Percentiles rank a stretch among this genome's conserved stretches.
phyloP scores from a whole-genome alignment of 148 eudicot genomes.

The Cornus controversa region DNA sequence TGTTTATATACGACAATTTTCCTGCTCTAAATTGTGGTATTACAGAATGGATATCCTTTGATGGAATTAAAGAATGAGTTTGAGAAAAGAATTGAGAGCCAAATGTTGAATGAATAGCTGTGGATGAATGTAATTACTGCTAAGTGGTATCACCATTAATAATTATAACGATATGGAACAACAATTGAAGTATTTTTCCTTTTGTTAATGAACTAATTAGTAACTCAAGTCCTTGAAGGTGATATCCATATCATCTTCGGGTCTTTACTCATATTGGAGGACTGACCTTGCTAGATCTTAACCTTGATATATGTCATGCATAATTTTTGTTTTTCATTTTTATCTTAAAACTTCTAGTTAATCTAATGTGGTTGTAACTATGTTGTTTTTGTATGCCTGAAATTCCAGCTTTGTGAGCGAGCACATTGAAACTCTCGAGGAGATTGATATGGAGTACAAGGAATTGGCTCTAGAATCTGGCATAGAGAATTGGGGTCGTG shows the following conservation, averaged over 20 bases:
- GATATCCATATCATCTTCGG: not conserved
- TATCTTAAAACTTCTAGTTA: not conserved
- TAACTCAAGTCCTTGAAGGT: not conserved
- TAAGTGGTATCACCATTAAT: not conserved
- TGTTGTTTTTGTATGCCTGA: not conserved
- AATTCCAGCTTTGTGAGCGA: slow-evolving; percentile 85
- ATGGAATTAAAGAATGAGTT: not conserved
- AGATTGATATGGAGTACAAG: slow-evolving; percentile 96
- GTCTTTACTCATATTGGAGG: not conserved
- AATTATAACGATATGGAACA: not conserved
- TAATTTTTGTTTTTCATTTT: not conserved
- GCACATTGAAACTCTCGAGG: slow-evolving; percentile 97
- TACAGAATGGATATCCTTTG: not conserved
- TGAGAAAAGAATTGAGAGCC: not conserved
- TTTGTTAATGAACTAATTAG: not conserved
- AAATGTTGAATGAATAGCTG: not conserved
- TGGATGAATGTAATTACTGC: not conserved
- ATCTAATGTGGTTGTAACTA: not conserved
- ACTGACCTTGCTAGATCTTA: not conserved
- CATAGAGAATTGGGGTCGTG: slow-evolving; percentile 93
- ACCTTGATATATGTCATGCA: not conserved
- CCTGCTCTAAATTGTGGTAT: not conserved
- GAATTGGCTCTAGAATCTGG: slow-evolving; percentile 91
- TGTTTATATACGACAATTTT: not conserved
- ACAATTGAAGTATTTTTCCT: not conserved